A percentile compares a stretch with the other conserved stretches of the same genome.
Evolutionary conservation across 331 rosid genomes (phyloP).

Genomic region (Quercus phellos): DNA sequence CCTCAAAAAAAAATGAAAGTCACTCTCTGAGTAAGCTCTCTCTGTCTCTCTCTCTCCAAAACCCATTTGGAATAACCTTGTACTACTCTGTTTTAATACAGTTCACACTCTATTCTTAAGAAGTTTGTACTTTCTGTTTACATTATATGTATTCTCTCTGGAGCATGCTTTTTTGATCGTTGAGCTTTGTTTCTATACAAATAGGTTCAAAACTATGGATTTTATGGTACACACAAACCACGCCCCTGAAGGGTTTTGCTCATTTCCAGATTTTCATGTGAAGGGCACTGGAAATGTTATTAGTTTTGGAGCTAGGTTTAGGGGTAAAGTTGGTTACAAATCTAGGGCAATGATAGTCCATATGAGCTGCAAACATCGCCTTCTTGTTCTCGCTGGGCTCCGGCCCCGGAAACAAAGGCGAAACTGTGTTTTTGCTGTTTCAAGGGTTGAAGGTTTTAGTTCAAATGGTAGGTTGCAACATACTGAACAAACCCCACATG

Average conservation of each 20-base stretch:
- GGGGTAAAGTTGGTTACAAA: constrained; percentile 13
- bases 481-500: constrained; percentile 19
- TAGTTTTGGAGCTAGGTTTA: constrained; percentile 23
- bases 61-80: background rate
- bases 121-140: background rate
- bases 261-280: constrained; percentile 35
- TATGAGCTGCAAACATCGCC: constrained; percentile 32
- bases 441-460: constrained; percentile 41
- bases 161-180: constrained; percentile 10
- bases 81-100: background rate
- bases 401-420: constrained; percentile 15
- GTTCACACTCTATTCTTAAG: background rate
- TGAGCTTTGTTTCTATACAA: constrained; percentile 8
- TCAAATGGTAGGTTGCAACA: constrained; percentile 45
- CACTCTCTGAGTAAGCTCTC: background rate
- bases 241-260: constrained; percentile 43
- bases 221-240: constrained; percentile 27
- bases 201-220: constrained; percentile 35
- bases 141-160: background rate
- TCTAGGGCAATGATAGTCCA: constrained; percentile 11
- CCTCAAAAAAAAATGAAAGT: background rate
- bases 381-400: constrained; percentile 7
- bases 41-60: background rate
- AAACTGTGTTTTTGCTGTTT: constrained; percentile 35
- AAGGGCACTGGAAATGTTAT: constrained; percentile 1